Conservation (phyloP, 1,139 yeast genomes). For the Hemisphaericaspora xylanilytica region DNA sequence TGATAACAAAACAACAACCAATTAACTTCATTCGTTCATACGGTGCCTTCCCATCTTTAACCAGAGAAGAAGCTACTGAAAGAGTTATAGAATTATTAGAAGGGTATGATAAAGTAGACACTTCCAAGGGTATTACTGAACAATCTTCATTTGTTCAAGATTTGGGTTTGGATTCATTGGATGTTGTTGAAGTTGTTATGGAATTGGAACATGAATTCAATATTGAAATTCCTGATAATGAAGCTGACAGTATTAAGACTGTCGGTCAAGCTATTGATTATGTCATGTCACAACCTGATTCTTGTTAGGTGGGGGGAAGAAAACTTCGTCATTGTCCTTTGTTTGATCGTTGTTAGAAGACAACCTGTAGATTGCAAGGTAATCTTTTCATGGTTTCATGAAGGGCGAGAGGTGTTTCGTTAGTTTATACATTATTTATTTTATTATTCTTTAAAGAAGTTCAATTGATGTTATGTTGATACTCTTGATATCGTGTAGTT, state of each 20-base stretch:
- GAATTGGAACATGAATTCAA: constrained; percentile 83
- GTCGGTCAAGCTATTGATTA: constrained; percentile 81
- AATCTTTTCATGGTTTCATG: too few relatives aligned
- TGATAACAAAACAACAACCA: constrained; percentile 10
- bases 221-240: constrained; percentile 80
- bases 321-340: too few relatives aligned
- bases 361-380: too few relatives aligned
- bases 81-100: constrained; percentile 77
- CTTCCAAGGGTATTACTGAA: constrained; percentile 50
- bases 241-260: constrained; percentile 79
- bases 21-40: constrained; percentile 41
- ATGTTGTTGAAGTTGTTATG: constrained; percentile 86
- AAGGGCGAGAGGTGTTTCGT: too few relatives aligned
- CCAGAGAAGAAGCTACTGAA: constrained; percentile 68
- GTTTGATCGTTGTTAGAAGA: too few relatives aligned
- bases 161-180: constrained; percentile 83
- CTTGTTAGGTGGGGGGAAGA: constrained; percentile 40
- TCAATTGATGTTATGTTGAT: too few relatives aligned
- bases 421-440: too few relatives aligned
- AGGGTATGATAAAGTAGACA: constrained; percentile 69
- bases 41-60: constrained; percentile 63
- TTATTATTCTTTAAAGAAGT: too few relatives aligned
- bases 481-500: too few relatives aligned
- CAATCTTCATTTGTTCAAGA: constrained; percentile 67
- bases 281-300: constrained; percentile 71